These are phyloP conservation scores for Dictyostelium intermedium DNA, from an alignment of 78 protist species.

Conservation along the genomic window DNA sequence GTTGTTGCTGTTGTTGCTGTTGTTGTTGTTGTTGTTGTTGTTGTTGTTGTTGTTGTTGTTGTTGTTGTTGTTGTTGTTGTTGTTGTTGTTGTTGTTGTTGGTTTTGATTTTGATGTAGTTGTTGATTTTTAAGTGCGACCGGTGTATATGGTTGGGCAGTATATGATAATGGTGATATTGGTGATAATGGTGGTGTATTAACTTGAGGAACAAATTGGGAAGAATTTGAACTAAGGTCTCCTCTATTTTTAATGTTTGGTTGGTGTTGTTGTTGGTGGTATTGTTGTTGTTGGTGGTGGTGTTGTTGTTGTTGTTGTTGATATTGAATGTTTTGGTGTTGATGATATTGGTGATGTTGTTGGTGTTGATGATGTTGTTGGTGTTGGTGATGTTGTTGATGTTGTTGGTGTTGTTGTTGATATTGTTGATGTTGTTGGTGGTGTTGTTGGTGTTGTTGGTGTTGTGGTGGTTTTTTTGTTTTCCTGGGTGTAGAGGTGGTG, in stretches of 20 bases:
- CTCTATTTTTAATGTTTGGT: neutral
- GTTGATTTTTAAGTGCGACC: neutral
- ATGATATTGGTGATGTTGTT: neutral
- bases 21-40: neutral
- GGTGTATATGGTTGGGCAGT: neutral
- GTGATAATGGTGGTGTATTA: conserved; percentile 12
- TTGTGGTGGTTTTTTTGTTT: neutral
- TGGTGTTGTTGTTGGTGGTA: neutral
- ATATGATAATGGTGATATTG: neutral
- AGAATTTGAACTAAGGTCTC: neutral
- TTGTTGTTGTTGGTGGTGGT: neutral
- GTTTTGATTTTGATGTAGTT: conserved; percentile 28
- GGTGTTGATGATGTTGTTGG: neutral
- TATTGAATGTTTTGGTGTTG: neutral
- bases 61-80: conserved; percentile 14
- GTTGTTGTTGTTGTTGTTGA: neutral
- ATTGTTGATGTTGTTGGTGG: neutral
- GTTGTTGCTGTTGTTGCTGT: too few species aligned
- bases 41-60: conserved; percentile 12
- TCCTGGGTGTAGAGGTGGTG: neutral
- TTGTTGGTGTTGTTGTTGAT: neutral
- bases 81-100: neutral
- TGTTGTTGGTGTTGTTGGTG: neutral
- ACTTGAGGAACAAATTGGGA: neutral
- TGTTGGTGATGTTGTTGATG: neutral